phyloP scores from a whole-genome alignment of 495 filamentous ascomycete species.

The Penicillium robsamsonii region DNA sequence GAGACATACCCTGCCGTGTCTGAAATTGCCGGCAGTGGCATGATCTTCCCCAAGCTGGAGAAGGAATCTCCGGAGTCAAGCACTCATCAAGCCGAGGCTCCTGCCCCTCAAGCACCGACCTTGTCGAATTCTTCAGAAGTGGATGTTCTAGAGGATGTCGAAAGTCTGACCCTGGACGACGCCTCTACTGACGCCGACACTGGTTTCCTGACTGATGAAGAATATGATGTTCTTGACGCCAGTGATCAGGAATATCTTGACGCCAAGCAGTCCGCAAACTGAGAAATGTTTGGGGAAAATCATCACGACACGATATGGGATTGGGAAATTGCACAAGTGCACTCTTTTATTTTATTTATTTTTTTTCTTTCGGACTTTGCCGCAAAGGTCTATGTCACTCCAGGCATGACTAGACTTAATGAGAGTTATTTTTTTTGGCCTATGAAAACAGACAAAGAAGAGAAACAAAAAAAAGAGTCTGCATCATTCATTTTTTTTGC shows the following conservation, averaged over 20 bases:
- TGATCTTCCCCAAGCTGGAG: conserved; percentile 96
- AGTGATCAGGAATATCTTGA: conserved; percentile 83
- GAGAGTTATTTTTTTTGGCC: conserved; percentile 7
- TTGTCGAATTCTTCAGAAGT: conserved; percentile 45
- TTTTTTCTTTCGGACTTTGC: conserved; percentile 20
- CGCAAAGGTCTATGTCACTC: conserved; percentile 8
- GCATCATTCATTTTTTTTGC: not conserved
- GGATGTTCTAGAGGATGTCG: conserved; percentile 64
- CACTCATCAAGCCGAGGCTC: conserved; percentile 58
- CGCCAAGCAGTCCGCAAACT: conserved; percentile 36
- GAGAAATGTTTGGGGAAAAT: not conserved
- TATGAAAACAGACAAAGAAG: conserved; percentile 14
- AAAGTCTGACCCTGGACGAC: conserved; percentile 62
- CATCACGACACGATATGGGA: conserved; percentile 19
- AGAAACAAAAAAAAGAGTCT: conserved; percentile 2
- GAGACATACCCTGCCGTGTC: conserved; percentile 9
- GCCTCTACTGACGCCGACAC: conserved; percentile 52
- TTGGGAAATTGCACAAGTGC: conserved; percentile 25
- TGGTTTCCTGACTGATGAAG: conserved; percentile 91
- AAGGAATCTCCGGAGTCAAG: conserved; percentile 88
- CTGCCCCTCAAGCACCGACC: conserved; percentile 32
- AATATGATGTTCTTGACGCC: conserved; percentile 95
- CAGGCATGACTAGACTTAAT: conserved; percentile 8
- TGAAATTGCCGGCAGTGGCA: conserved; percentile 54
- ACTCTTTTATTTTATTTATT: conserved; percentile 15